Evolutionary conservation across 2,329 filamentous ascomycete genomes (phyloP).

Genomic region (Alternaria triticina): DNA sequence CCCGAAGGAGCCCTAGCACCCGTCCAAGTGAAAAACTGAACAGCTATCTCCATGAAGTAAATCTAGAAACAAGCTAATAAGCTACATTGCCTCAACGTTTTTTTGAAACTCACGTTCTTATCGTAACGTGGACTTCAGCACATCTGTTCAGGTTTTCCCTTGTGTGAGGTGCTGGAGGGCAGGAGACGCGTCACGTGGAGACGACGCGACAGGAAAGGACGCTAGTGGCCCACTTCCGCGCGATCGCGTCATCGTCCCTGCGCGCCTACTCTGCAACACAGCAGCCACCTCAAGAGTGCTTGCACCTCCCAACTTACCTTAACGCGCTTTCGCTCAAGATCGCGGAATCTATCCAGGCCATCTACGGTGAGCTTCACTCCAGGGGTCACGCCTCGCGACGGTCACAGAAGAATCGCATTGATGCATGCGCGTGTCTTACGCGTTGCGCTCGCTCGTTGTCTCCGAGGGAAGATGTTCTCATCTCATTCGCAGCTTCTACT

Average conservation of each 20-base stretch:
- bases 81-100: background rate
- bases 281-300: background rate
- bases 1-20: background rate
- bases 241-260: background rate
- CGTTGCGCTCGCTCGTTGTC: background rate
- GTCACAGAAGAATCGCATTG: background rate
- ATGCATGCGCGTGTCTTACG: background rate
- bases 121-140: background rate
- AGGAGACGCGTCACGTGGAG: background rate
- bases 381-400: background rate
- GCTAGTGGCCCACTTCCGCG: background rate
- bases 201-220: background rate
- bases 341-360: background rate
- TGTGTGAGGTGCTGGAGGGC: background rate
- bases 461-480: background rate
- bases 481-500: background rate
- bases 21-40: background rate
- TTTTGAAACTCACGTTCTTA: background rate
- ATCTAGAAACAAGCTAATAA: background rate
- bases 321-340: background rate
- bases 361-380: background rate
- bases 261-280: background rate
- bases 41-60: background rate
- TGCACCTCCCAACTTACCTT: background rate
- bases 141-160: background rate